Conservation (phyloP, 2,329 filamentous ascomycete species). For the Curvularia spicifera region DNA sequence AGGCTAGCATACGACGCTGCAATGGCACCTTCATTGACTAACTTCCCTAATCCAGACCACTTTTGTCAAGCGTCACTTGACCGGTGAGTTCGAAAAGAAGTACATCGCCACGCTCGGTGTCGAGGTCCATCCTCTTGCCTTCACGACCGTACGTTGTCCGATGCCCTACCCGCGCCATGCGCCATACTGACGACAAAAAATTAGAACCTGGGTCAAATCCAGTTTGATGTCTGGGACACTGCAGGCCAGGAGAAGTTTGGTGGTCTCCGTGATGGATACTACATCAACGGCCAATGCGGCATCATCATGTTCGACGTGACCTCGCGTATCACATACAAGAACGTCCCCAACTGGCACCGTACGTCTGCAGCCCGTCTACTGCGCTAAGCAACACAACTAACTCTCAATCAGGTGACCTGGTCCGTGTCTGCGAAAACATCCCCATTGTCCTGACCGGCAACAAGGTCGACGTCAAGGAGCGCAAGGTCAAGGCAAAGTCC, state of each 20-base stretch:
- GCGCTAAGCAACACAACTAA: constrained; percentile 23
- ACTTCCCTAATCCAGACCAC: constrained; percentile 73
- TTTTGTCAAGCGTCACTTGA: constrained; percentile 99
- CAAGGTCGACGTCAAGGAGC: constrained; percentile 99
- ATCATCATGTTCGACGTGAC: constrained; percentile 99
- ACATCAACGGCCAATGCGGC: constrained; percentile 99
- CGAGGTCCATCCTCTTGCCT: constrained; percentile 97
- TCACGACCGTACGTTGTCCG: constrained; percentile 81
- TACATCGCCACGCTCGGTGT: constrained; percentile 99
- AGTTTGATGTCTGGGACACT: constrained; percentile 99
- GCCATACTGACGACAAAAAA: constrained; percentile 29
- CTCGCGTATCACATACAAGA: constrained; percentile 99
- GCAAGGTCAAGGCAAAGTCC: constrained; percentile 99
- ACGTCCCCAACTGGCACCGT: constrained; percentile 99
- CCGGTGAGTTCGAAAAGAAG: constrained; percentile 99
- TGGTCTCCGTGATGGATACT: constrained; percentile 98
- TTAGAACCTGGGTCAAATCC: constrained; percentile 90
- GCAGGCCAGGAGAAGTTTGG: constrained; percentile 99
- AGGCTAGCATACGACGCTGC: background rate
- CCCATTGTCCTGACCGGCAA: constrained; percentile 98
- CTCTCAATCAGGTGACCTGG: constrained; percentile 76
- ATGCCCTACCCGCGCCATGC: constrained; percentile 12
- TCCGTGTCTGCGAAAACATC: constrained; percentile 99
- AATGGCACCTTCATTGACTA: constrained; percentile 24
- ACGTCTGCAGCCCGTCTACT: constrained; percentile 55